Base-by-base conservation (phyloP, 2,329 filamentous ascomycete species). In the Huntiella decipiens region DNA sequence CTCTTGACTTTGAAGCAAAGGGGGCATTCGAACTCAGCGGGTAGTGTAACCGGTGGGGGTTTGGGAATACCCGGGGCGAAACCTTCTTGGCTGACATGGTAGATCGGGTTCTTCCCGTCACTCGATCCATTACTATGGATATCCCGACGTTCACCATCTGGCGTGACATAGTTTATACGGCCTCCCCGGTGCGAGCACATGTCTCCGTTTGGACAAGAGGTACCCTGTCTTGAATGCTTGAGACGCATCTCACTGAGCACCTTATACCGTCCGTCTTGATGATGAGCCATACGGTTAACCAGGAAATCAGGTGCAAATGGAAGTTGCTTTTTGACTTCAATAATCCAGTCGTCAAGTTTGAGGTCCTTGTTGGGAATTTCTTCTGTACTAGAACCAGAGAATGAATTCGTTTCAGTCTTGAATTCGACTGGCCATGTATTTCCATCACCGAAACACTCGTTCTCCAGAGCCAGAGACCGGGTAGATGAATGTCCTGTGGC, bases 11-110 rank as follows among this genome's bases (percentile, higher is more conserved):
- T 75, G 64, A 84, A 94, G 63, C 87, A 94, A 16, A 94, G 66
- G 34, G 82, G 79, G 54, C 87, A 95, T 63, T 95, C 87, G 51
- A 94, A 88, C 56, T 88, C 78, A 3, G 86, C 84, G 1, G 87
- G 87, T 5, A 95, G 68, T 12, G 73, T 72, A 48, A 66, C 70
- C 2, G 84, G 79, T 1, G 84, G 85, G 4, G 87, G 87, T 60
- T 84, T 72, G 5, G 84, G 85, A 4, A 94, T 85, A 16, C 85
- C 83, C 3, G 64, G 62, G 0, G 86, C 85, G 55, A 94, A 93
- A 51, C 77, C 80, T 13, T 86, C 81, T 7, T 72, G 66, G 10
- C 69, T 77, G 40, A 87, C 75, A 3, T 73, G 68, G 2, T 77
- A 78, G 53, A 92, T 85, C 1, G 71, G 66, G 4, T 70, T 67